A percentile compares a stretch with the other conserved stretches of the same genome.
These are phyloP conservation scores for Westerdykella aurantiaca DNA, from an alignment of 2,329 filamentous ascomycete genomes.

Conservation along the genomic window DNA sequence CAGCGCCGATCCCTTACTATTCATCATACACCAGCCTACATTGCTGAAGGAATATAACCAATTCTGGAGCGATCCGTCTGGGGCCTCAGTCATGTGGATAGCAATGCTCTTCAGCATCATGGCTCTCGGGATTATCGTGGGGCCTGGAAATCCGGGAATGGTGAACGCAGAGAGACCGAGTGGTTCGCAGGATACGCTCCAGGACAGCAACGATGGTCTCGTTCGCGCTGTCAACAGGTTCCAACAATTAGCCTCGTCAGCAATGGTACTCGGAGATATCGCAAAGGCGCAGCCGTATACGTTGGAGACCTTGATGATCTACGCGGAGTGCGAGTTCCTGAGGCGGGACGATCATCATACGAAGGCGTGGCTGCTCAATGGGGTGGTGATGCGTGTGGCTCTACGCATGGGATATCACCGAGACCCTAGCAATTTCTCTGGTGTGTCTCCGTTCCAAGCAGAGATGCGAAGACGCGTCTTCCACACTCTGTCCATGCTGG, in stretches of 20 bases:
- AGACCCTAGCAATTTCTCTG: slow-evolving; percentile 20
- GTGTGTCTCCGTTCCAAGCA: slow-evolving; percentile 23
- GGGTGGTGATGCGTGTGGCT: slow-evolving; percentile 17
- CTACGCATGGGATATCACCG: slow-evolving; percentile 38
- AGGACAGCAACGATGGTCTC: slow-evolving; percentile 6
- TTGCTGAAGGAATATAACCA: slow-evolving; percentile 22
- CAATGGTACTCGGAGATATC: slow-evolving; percentile 22
- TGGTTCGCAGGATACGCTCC: slow-evolving; percentile 3
- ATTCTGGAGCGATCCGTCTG: slow-evolving; percentile 15
- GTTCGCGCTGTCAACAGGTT: slow-evolving; percentile 10
- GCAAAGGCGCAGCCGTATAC: slow-evolving; percentile 18
- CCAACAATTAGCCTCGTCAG: slow-evolving; percentile 21
- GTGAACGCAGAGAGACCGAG: slow-evolving; percentile 7
- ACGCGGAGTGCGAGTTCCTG: slow-evolving; percentile 17
- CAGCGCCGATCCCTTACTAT: slow-evolving; percentile 17
- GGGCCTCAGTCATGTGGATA: slow-evolving; percentile 18
- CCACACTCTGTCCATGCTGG: slow-evolving; percentile 29
- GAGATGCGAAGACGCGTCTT: slow-evolving; percentile 36
- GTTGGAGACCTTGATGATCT: slow-evolving; percentile 14
- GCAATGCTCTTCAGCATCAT: slow-evolving; percentile 14
- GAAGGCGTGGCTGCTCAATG: slow-evolving; percentile 22
- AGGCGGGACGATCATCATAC: slow-evolving; percentile 16
- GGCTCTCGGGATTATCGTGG: slow-evolving; percentile 18
- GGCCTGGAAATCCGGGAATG: slow-evolving; percentile 18
- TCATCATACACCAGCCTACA: slow-evolving; percentile 19